A percentile compares a stretch with the other conserved stretches of the same genome.
phyloP scores from a whole-genome alignment of 1,284 basidiomycete genomes.

The Cutaneotrichosporon daszewskae region DNA sequence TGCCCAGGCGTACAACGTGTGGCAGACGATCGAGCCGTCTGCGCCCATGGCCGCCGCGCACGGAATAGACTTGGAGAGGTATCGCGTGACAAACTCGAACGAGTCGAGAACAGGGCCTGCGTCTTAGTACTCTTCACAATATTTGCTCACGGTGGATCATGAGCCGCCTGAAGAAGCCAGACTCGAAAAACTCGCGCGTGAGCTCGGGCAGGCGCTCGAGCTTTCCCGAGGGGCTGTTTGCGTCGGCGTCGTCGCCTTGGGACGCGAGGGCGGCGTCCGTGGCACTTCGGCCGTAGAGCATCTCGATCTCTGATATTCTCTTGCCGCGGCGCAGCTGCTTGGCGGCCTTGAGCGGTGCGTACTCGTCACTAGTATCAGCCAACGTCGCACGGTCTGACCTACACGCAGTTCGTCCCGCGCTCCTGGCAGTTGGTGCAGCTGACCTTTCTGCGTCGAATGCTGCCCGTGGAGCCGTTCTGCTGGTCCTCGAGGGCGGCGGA shows the following conservation, averaged over 20 bases:
- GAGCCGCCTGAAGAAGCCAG: conserved; percentile 73
- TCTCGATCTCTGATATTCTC: conserved; percentile 71
- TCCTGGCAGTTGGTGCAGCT: conserved; percentile 78
- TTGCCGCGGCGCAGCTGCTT: conserved; percentile 75
- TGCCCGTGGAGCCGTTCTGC: background rate
- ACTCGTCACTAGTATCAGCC: conserved; percentile 59
- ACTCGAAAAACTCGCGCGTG: conserved; percentile 69
- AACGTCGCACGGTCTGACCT: conserved; percentile 51
- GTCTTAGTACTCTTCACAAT: background rate
- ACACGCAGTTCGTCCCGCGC: conserved; percentile 77
- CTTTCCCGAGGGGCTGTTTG: conserved; percentile 16
- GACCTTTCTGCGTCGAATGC: conserved; percentile 33
- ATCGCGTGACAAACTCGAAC: conserved; percentile 65
- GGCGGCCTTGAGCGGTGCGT: conserved; percentile 77
- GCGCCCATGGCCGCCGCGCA: conserved; percentile 56
- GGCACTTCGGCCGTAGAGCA: conserved; percentile 34
- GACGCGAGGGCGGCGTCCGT: conserved; percentile 29
- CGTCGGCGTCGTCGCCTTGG: conserved; percentile 19
- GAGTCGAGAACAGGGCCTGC: conserved; percentile 52
- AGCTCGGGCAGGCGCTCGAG: conserved; percentile 52
- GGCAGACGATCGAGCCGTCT: conserved; percentile 50
- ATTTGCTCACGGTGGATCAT: conserved; percentile 64
- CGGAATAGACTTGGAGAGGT: conserved; percentile 41
- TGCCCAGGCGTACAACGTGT: conserved; percentile 71
- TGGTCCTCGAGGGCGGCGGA: conserved; percentile 8